phyloP scores from a whole-genome alignment of 2,329 filamentous ascomycete species.

The Ceratocystis colombiana region DNA sequence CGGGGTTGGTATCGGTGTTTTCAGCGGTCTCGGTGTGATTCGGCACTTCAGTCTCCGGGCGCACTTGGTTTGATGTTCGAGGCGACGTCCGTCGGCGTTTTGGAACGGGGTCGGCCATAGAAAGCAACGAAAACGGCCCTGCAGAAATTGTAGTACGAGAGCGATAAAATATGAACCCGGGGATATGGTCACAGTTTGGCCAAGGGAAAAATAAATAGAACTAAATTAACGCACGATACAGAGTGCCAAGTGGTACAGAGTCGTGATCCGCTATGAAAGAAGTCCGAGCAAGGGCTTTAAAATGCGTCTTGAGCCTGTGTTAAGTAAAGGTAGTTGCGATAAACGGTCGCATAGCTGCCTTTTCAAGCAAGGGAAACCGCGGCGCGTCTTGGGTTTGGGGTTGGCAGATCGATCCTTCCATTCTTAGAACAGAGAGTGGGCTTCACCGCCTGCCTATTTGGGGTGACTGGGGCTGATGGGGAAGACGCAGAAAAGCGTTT shows the following conservation, averaged over 20 bases:
- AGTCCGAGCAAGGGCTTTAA: background rate
- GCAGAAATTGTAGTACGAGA: background rate
- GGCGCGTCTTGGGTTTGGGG: constrained; percentile 19
- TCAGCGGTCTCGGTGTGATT: constrained; percentile 16
- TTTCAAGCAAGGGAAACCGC: constrained; percentile 15
- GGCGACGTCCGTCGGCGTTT: constrained; percentile 57
- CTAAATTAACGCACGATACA: no score
- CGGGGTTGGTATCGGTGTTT: constrained; percentile 31
- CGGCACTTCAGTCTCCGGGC: constrained; percentile 24
- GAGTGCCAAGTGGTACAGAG: background rate
- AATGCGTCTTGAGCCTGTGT: background rate
- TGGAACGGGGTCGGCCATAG: constrained; percentile 47
- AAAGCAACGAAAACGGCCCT: background rate
- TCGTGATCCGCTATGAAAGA: background rate
- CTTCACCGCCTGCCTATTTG: constrained; percentile 28
- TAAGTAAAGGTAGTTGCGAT: constrained; percentile 2
- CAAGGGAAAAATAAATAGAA: no score
- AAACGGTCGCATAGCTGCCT: background rate
- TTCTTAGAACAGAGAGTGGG: constrained; percentile 26
- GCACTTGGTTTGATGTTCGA: constrained; percentile 36
- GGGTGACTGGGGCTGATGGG: background rate
- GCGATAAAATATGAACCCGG: background rate
- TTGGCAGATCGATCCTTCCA: constrained; percentile 16
- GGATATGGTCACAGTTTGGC: background rate
- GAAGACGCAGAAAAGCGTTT: background rate